Base-by-base conservation (phyloP, 202 grass and related monocot genomes). In the Digitaria exilis region DNA sequence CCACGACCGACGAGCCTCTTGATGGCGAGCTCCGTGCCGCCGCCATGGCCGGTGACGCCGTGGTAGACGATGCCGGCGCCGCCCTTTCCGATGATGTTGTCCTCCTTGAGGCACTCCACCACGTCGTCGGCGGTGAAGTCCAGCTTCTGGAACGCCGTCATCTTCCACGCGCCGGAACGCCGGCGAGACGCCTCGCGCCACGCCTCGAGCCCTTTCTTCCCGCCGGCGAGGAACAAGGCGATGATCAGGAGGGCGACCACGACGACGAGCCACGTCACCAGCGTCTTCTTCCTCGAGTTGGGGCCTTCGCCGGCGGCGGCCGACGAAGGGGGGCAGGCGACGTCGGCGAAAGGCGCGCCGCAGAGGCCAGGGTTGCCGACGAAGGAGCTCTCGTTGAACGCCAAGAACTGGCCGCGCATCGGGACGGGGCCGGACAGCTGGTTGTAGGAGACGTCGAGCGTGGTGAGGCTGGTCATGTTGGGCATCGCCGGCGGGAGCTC, bases 61-160 rank as follows among this genome's bases (percentile, higher is more conserved):
- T 80, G 84, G 87, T 98, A 98, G 44, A 95, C 96, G 64, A 94
- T 98, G 11, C 96, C 96, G 0, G 96, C 93, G 48, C 96, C 93
- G 37, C 96, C 96, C 80, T 98, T 98, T 14, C 96, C 96, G 68
- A 98, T 98, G 63, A 98, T 92, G 83, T 95, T 98, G 83, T 98
- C 96, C 64, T 95, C 96, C 30, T 89, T 88, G 2, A 98, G 85
- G 69, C 96, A 94, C 61, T 98, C 89, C 51, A 94, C 92, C 45
- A 92, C 92, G 86, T 94, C 93, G 39, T 83, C 93, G 9, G 82
- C 85, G 6, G 88, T 85, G 86, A 98, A 98, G 72, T 87, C 85
- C 26, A 93, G 72, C 89, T 80, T 81, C 81, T 95, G 96, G 84
- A 98, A 98, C 59, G 87, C 85, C 28, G 96, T 98, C 92, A 98